These are phyloP conservation scores for Kurtzmaniella quercitrusa DNA, from an alignment of 1,139 yeast species.

Conservation along the genomic window DNA sequence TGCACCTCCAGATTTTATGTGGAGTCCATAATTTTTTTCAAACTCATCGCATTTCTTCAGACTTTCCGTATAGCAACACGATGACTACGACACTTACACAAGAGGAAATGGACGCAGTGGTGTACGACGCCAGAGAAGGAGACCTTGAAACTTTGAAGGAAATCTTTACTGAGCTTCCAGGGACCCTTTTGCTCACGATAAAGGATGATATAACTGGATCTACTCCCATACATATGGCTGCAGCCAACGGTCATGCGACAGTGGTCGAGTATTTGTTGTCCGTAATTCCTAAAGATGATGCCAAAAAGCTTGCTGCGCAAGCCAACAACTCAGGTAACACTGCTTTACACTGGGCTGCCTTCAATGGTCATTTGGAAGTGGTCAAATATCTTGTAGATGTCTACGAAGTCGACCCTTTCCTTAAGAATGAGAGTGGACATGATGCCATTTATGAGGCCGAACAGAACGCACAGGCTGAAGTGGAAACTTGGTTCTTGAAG, in stretches of 20 bases:
- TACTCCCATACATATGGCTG: conserved; percentile 90
- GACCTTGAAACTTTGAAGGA: conserved; percentile 71
- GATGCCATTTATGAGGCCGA: conserved; percentile 91
- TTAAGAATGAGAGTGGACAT: conserved; percentile 69
- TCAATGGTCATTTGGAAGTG: conserved; percentile 74
- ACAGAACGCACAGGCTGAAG: conserved; percentile 58
- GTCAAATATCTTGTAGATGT: conserved; percentile 69
- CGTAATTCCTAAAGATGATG: conserved; percentile 42
- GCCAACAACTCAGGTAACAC: conserved; percentile 85
- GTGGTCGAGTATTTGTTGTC: conserved; percentile 59
- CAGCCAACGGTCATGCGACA: conserved; percentile 88
- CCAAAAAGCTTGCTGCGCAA: conserved; percentile 45
- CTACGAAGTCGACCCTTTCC: conserved; percentile 75
- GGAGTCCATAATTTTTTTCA: not conserved
- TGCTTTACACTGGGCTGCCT: conserved; percentile 93
- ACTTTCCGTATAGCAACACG: not conserved
- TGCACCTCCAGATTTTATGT: conserved; percentile 1
- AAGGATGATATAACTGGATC: conserved; percentile 62
- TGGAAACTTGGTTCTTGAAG: conserved; percentile 69
- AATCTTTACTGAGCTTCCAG: conserved; percentile 62
- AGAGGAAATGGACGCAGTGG: conserved; percentile 79
- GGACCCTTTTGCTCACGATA: conserved; percentile 44
- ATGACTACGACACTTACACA: conserved; percentile 32
- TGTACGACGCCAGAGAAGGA: conserved; percentile 83
- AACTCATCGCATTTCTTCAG: not conserved